Conservation (phyloP, 2,329 filamentous ascomycete species). For the Colletotrichum sp. region DNA sequence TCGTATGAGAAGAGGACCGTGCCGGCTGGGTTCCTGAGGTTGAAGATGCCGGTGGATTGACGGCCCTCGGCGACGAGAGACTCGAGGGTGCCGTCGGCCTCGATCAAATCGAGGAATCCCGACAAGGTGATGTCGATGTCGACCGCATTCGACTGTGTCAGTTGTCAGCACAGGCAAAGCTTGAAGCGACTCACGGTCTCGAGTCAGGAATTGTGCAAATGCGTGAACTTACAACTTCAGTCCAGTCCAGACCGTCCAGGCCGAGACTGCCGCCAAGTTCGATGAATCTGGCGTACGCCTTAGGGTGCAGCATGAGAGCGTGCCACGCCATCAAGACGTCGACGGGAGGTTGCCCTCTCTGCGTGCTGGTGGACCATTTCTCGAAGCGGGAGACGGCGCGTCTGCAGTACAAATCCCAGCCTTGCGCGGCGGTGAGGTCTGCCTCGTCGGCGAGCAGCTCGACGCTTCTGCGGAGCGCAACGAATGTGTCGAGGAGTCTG, state of each 20-base stretch:
- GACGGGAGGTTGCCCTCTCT: constrained; percentile 21
- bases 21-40: constrained; percentile 17
- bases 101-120: neutral
- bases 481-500: constrained; percentile 63
- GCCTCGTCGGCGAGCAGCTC: constrained; percentile 17
- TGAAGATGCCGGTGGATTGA: constrained; percentile 2
- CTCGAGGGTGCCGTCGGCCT: neutral
- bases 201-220: neutral
- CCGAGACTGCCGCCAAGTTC: constrained; percentile 7
- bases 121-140: neutral
- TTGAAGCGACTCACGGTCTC: neutral
- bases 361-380: neutral
- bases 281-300: constrained; percentile 7
- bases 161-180: neutral
- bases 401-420: constrained; percentile 30
- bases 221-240: neutral
- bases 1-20: constrained; percentile 15
- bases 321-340: constrained; percentile 44
- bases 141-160: neutral
- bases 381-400: constrained; percentile 30
- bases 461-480: constrained; percentile 48
- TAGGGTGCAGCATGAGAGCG: constrained; percentile 36
- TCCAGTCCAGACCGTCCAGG: constrained; percentile 5
- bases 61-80: neutral
- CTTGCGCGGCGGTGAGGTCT: constrained; percentile 6